Percentiles rank a stretch among this genome's conserved stretches.
phyloP scores from a whole-genome alignment of 106 monocot genomes.

The Vanilla planifolia region DNA sequence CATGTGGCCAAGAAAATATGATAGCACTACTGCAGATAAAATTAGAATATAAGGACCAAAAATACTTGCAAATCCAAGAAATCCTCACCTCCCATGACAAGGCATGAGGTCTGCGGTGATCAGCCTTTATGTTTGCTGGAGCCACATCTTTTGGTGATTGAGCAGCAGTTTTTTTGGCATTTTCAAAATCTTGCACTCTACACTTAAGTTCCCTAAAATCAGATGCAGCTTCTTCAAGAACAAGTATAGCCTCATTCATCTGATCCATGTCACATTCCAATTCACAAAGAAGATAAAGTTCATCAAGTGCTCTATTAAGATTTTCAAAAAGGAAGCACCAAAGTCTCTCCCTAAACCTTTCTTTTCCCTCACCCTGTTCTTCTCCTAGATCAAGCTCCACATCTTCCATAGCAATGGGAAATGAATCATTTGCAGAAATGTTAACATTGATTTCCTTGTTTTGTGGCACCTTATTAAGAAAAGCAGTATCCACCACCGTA shows the following conservation, averaged over 20 bases:
- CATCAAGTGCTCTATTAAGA: constrained; percentile 90
- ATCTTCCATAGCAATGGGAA: constrained; percentile 12
- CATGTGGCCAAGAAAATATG: too few species aligned
- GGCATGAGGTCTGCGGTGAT: constrained; percentile 89
- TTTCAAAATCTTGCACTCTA: constrained; percentile 80
- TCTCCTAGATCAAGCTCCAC: constrained; percentile 26
- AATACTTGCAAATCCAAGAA: neutral
- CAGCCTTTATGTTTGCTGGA: constrained; percentile 44
- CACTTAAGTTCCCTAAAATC: constrained; percentile 90
- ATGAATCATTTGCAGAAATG: constrained; percentile 15
- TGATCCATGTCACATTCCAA: constrained; percentile 93
- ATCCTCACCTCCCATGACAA: constrained; percentile 86
- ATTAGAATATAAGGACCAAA: too few species aligned
- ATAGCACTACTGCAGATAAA: too few species aligned
- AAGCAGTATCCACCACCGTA: neutral
- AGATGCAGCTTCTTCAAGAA: constrained; percentile 82
- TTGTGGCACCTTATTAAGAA: constrained; percentile 8
- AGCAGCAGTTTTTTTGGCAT: constrained; percentile 39
- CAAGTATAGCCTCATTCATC: constrained; percentile 90
- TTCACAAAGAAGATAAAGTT: constrained; percentile 98
- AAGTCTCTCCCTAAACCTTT: constrained; percentile 95
- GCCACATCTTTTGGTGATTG: constrained; percentile 48
- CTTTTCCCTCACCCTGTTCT: constrained; percentile 71
- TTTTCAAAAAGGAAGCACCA: constrained; percentile 99
- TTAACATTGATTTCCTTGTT: constrained; percentile 1